phyloP scores from a whole-genome alignment of 106 monocot genomes.

The Allium cepa region DNA sequence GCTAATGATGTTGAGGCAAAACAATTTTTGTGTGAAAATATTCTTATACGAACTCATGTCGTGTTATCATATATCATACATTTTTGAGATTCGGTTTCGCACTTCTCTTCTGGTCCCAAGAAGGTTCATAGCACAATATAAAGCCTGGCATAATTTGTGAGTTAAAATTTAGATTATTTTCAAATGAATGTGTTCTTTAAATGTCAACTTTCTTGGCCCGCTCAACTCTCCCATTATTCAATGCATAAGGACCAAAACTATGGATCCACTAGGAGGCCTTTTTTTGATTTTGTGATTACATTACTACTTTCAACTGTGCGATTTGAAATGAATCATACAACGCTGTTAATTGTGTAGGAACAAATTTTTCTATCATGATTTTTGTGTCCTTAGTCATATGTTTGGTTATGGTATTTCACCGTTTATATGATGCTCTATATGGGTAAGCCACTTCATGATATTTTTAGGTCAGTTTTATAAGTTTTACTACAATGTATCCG shows the following conservation, averaged over 20 bases:
- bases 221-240: slow-evolving; percentile 26
- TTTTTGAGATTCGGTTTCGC: slow-evolving; percentile 86
- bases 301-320: no score
- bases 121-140: slow-evolving; percentile 79
- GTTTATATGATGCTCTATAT: no score
- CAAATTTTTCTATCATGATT: no score
- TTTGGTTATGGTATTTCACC: no score
- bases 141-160: slow-evolving; percentile 92
- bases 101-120: slow-evolving; percentile 95
- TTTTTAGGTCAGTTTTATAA: no score
- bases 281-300: slow-evolving; percentile 78
- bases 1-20: slow-evolving; percentile 99
- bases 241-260: slow-evolving; percentile 71
- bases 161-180: slow-evolving; percentile 7
- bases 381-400: no score
- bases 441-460: no score
- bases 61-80: slow-evolving; percentile 86
- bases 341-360: no score
- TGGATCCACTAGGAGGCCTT: slow-evolving; percentile 90
- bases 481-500: no score
- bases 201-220: neutral
- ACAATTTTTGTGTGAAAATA: slow-evolving; percentile 85
- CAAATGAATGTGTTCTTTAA: no score
- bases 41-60: no score
- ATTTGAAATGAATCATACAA: no score